phyloP scores from a whole-genome alignment of 495 filamentous ascomycete genomes.

The Viridothelium virens region DNA sequence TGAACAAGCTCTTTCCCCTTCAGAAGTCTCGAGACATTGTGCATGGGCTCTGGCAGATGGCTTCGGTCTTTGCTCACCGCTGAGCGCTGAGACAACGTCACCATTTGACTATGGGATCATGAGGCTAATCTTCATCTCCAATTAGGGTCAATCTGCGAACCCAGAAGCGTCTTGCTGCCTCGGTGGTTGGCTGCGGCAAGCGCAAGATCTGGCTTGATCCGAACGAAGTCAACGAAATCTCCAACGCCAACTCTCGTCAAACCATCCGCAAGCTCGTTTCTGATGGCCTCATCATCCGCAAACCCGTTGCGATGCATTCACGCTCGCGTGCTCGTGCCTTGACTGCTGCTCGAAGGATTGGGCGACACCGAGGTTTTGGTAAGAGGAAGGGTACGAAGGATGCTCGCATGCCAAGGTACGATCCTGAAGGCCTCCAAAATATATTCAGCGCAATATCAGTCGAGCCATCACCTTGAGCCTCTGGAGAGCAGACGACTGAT shows the following conservation, averaged over 20 bases:
- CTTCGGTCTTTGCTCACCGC: background rate
- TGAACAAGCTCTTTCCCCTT: background rate
- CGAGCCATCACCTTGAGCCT: too few species aligned
- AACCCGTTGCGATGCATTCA: slow-evolving; percentile 99
- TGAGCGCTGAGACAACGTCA: slow-evolving; percentile 1
- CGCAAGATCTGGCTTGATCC: slow-evolving; percentile 99
- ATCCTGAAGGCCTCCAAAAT: background rate
- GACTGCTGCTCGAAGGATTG: slow-evolving; percentile 79
- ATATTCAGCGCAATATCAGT: background rate
- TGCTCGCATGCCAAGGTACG: slow-evolving; percentile 97
- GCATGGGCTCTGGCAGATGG: background rate
- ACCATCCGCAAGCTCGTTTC: slow-evolving; percentile 99
- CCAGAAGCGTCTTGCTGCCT: slow-evolving; percentile 98
- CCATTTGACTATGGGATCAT: background rate
- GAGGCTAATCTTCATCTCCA: background rate
- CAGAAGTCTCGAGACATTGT: background rate
- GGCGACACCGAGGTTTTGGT: slow-evolving; percentile 96
- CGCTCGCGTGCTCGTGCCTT: slow-evolving; percentile 88
- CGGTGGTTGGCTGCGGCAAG: slow-evolving; percentile 96
- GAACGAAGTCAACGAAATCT: slow-evolving; percentile 98
- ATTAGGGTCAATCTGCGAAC: slow-evolving; percentile 97
- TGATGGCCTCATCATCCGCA: slow-evolving; percentile 99
- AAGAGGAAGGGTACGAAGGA: slow-evolving; percentile 99
- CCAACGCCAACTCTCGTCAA: slow-evolving; percentile 99
- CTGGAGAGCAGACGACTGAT: background rate